phyloP scores from a whole-genome alignment of 305 asterid genomes.

The Fraxinus baroniana region DNA sequence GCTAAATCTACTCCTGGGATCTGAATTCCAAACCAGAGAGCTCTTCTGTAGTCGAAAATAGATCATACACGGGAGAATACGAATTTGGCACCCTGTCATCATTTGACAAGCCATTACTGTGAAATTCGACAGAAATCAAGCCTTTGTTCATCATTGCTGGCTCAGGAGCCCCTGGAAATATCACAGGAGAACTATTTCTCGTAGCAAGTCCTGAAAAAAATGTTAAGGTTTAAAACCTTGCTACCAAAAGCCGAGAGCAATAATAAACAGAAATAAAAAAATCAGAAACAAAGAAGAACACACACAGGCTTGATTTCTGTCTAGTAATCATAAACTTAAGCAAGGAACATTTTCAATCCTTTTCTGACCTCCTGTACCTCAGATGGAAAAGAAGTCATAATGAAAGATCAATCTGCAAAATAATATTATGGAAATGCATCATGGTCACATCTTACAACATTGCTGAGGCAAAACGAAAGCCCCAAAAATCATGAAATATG shows the following conservation, averaged over 20 bases:
- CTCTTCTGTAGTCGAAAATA: slow-evolving; percentile 20
- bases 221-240: neutral
- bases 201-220: slow-evolving; percentile 34
- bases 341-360: neutral
- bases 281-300: neutral
- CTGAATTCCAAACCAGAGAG: slow-evolving; percentile 11
- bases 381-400: neutral
- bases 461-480: neutral
- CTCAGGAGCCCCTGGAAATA: slow-evolving; percentile 36
- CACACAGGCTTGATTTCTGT: neutral
- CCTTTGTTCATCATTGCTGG: slow-evolving; percentile 33
- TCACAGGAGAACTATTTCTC: slow-evolving; percentile 21
- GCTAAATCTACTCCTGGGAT: slow-evolving; percentile 7
- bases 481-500: neutral
- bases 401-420: neutral
- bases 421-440: neutral
- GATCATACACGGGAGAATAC: neutral
- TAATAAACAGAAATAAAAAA: neutral
- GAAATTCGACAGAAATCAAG: slow-evolving; percentile 27
- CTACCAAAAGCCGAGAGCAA: neutral
- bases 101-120: slow-evolving; percentile 20
- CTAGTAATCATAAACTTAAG: neutral
- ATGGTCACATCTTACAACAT: neutral
- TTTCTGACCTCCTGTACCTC: neutral
- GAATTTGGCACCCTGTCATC: slow-evolving; percentile 28